Evolutionary conservation across 768 basidiomycete species (phyloP).

Genomic region (Mycena haematopus): DNA sequence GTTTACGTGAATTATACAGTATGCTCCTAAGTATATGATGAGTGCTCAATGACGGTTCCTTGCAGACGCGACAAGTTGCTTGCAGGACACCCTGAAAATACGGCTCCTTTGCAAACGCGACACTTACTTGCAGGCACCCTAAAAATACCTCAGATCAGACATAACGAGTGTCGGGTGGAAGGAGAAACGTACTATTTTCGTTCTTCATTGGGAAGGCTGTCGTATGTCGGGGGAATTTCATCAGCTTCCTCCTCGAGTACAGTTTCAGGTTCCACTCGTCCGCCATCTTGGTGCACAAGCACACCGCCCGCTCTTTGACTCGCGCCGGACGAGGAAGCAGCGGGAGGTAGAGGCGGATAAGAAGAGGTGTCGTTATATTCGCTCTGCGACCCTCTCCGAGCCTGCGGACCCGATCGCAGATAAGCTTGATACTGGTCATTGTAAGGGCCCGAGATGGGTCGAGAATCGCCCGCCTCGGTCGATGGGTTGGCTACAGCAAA

Average conservation of each 20-base stretch:
- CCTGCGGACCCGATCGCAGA: conserved; percentile 24
- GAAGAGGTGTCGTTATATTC: conserved; percentile 9
- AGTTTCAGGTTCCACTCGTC: conserved; percentile 16
- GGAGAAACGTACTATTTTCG: conserved; percentile 22
- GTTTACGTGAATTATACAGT: conserved; percentile 14
- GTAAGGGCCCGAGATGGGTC: conserved; percentile 15
- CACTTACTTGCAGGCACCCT: neutral
- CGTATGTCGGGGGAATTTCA: conserved; percentile 35
- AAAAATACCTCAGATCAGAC: neutral
- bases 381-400: conserved; percentile 12
- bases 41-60: conserved; percentile 9
- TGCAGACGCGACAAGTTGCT: neutral
- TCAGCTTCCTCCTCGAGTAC: conserved; percentile 27
- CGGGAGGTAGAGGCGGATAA: conserved; percentile 13
- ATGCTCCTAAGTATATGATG: neutral
- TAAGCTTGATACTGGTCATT: conserved; percentile 24
- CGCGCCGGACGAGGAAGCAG: conserved; percentile 22
- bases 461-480: conserved; percentile 10
- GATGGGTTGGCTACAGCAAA: conserved; percentile 26
- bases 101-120: neutral
- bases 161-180: neutral
- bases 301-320: conserved; percentile 19
- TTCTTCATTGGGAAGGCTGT: conserved; percentile 30
- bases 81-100: neutral
- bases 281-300: conserved; percentile 31